Evolutionary conservation across 306 rosid genomes (phyloP), one percentile per base, ranked within the genome.

Genomic region (Vigna unguiculata): DNA sequence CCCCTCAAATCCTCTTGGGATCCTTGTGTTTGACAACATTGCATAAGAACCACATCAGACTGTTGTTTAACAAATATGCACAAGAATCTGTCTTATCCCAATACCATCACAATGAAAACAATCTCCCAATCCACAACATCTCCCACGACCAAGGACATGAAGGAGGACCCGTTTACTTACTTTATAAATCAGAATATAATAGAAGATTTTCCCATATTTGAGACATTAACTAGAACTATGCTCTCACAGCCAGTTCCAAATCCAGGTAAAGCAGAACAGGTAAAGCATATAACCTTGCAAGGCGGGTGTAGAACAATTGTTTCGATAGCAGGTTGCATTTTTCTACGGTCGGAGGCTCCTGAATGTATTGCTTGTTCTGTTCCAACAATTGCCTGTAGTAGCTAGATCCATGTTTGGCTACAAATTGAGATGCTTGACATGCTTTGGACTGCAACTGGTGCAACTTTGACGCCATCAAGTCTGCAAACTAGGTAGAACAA

Each of bases 351-450:
- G 97, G 83, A 49, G 98, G 98, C 12, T 90, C 92, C 88, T 91
- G 97, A 85, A 94, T 90, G 84, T 85, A 81, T 63, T 94, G 91
- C 86, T 92, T 94, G 90, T 94, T 91, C 83, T 94, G 76, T 84
- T 92, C 98, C 88, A 91, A 74, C 83, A 90, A 74, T 81, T 90
- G 89, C 83, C 80, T 91, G 89, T 94, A 87, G 85, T 90, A 94
- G 73, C 75, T 64, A 75, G 78, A 77, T 76, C 96, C 96, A 68
- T 89, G 86, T 78, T 87, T 90, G 65, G 77, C 72, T 51, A 85
- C 78, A 68, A 86, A 80, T 47, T 90, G 88, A 15, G 98, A 83
- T 0, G 97, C 98, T 84, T 91, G 96, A 76, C 85, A 65, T 49
- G 95, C 98, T 85, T 86, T 90, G 30, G 97, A 87, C 74, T 89